These are phyloP conservation scores for Grosmannia clavigera DNA, from an alignment of 2,329 filamentous ascomycete genomes.

Conservation along the genomic window DNA sequence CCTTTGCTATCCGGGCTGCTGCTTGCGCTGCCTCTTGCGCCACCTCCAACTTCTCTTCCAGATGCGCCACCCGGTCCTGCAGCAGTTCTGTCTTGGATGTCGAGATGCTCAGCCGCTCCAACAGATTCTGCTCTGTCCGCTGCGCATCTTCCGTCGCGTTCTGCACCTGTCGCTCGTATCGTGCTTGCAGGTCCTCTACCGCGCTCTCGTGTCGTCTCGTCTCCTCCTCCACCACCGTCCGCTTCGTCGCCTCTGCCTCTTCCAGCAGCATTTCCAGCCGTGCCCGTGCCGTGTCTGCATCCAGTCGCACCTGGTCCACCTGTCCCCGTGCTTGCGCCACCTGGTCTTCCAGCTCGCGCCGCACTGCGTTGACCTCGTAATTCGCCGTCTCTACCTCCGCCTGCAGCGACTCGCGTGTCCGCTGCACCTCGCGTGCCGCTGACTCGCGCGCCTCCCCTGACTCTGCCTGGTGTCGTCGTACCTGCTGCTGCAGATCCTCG, in stretches of 20 bases:
- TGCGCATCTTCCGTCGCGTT: conserved; percentile 72
- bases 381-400: conserved; percentile 73
- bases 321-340: conserved; percentile 59
- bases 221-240: conserved; percentile 29
- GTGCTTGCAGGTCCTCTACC: conserved; percentile 61
- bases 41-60: conserved; percentile 86
- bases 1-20: conserved; percentile 62
- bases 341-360: conserved; percentile 71
- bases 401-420: conserved; percentile 66
- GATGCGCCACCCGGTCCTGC: conserved; percentile 69
- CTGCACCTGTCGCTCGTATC: conserved; percentile 61
- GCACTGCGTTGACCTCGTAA: conserved; percentile 71
- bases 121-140: conserved; percentile 64
- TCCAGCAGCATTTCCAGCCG: conserved; percentile 76
- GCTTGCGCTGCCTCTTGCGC: conserved; percentile 43
- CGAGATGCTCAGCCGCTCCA: conserved; percentile 69
- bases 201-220: conserved; percentile 51
- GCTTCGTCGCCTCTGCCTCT: conserved; percentile 58
- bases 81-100: conserved; percentile 76
- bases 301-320: conserved; percentile 64
- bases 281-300: conserved; percentile 68
- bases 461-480: conserved; percentile 63
- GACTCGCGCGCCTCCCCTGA: conserved; percentile 74
- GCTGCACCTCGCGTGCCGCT: conserved; percentile 67
- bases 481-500: conserved; percentile 56